phyloP scores from a whole-genome alignment of 2,329 filamentous ascomycete genomes.

The Didymella exigua region DNA sequence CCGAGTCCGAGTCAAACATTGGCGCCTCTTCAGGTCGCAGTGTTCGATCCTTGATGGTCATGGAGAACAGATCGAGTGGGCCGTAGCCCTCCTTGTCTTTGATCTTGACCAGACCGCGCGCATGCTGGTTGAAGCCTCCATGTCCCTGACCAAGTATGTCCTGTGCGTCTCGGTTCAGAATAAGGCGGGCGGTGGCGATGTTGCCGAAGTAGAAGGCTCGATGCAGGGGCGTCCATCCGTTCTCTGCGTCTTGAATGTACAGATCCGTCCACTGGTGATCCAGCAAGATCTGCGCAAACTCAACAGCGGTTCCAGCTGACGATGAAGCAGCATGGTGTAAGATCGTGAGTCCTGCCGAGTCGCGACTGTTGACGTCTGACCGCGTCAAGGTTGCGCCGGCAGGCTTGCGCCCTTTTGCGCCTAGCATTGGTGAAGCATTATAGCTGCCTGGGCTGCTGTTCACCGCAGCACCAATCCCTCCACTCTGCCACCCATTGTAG shows the following conservation, averaged over 20 bases:
- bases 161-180: conserved; percentile 77
- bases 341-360: conserved; percentile 80
- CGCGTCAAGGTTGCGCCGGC: conserved; percentile 55
- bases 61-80: conserved; percentile 89
- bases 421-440: conserved; percentile 53
- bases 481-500: conserved; percentile 43
- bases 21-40: conserved; percentile 52
- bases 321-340: conserved; percentile 85
- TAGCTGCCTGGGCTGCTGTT: conserved; percentile 56
- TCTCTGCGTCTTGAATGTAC: conserved; percentile 86
- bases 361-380: conserved; percentile 82
- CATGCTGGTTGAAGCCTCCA: conserved; percentile 63
- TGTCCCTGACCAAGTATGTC: conserved; percentile 68
- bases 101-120: conserved; percentile 83
- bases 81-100: conserved; percentile 96
- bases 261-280: conserved; percentile 84
- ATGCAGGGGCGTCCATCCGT: conserved; percentile 94
- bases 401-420: conserved; percentile 44
- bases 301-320: conserved; percentile 68
- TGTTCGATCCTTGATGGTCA: conserved; percentile 81
- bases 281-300: conserved; percentile 79
- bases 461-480: conserved; percentile 39
- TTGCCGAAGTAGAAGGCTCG: conserved; percentile 90
- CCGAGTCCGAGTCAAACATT: conserved; percentile 57
- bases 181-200: conserved; percentile 78